Conservation (phyloP, 1,284 basidiomycete genomes). For the Apiotrichum akiyoshidainum region DNA sequence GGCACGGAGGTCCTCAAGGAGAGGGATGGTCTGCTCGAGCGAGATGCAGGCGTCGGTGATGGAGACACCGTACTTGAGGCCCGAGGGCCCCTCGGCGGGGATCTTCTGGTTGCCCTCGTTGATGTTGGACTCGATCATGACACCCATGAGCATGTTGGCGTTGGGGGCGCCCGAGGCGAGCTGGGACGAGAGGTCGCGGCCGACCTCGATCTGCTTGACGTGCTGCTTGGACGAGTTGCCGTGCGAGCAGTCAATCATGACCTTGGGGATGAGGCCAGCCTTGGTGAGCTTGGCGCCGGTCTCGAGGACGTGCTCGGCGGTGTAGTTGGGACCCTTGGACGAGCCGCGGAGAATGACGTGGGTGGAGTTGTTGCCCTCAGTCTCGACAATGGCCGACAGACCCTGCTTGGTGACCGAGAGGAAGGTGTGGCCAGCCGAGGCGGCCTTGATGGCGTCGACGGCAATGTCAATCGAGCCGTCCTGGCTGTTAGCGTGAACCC, state of each 20-base stretch:
- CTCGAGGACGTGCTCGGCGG: slow-evolving; percentile 71
- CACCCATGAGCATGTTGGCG: slow-evolving; percentile 77
- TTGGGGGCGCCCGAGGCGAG: slow-evolving; percentile 65
- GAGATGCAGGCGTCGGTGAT: slow-evolving; percentile 70
- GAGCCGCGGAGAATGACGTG: slow-evolving; percentile 86
- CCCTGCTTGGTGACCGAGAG: slow-evolving; percentile 90
- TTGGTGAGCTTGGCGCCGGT: slow-evolving; percentile 73
- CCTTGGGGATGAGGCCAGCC: slow-evolving; percentile 70
- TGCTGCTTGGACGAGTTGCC: slow-evolving; percentile 63
- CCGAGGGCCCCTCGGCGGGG: slow-evolving; percentile 68
- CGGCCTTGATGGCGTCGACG: slow-evolving; percentile 86
- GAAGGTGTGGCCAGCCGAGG: slow-evolving; percentile 83
- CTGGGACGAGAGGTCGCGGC: slow-evolving; percentile 60
- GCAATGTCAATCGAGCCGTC: slow-evolving; percentile 72
- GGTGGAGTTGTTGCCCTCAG: slow-evolving; percentile 55
- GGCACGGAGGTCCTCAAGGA: slow-evolving; percentile 72
- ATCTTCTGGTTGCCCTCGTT: slow-evolving; percentile 78
- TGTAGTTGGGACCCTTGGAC: slow-evolving; percentile 78
- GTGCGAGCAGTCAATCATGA: slow-evolving; percentile 95
- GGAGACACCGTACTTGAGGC: slow-evolving; percentile 74
- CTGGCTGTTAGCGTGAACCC: slow-evolving; percentile 25
- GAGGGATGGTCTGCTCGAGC: slow-evolving; percentile 78
- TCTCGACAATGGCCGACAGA: slow-evolving; percentile 85
- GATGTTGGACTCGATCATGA: slow-evolving; percentile 96
- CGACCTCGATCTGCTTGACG: slow-evolving; percentile 57